A percentile compares a stretch with the other conserved stretches of the same genome.
phyloP scores from a whole-genome alignment of 805 yeast species.

The Yarrowia porcina region DNA sequence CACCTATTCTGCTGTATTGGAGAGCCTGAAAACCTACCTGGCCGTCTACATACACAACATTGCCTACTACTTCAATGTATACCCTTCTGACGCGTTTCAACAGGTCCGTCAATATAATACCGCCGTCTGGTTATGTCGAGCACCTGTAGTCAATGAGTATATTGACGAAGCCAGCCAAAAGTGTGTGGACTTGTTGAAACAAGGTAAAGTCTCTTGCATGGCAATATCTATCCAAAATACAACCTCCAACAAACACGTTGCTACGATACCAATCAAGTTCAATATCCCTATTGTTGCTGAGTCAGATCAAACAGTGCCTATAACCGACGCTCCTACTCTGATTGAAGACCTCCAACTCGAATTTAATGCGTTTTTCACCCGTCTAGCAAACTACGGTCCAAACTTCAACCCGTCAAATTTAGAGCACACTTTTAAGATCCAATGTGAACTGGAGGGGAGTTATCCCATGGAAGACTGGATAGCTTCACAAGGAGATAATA shows the following conservation, averaged over 20 bases:
- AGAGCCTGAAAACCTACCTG: constrained; percentile 47
- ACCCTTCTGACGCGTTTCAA: constrained; percentile 51
- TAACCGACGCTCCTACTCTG: background rate
- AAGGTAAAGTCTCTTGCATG: background rate
- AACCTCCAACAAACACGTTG: background rate
- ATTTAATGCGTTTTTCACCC: constrained; percentile 10
- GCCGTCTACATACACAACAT: constrained; percentile 53
- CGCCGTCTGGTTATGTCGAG: constrained; percentile 45
- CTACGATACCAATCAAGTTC: background rate
- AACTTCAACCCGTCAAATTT: background rate
- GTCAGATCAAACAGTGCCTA: background rate
- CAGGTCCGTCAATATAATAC: constrained; percentile 44
- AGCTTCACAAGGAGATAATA: background rate
- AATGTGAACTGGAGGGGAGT: background rate
- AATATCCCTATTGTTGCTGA: background rate
- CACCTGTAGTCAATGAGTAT: constrained; percentile 49
- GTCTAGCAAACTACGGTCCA: background rate
- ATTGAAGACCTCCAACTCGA: constrained; percentile 4
- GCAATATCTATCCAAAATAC: background rate
- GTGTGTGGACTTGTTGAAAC: constrained; percentile 28
- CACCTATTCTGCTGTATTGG: constrained; percentile 30
- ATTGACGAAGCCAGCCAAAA: constrained; percentile 41
- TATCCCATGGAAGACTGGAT: constrained; percentile 5
- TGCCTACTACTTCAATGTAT: constrained; percentile 51
- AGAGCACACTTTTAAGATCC: background rate